Conservation (phyloP, 2,329 filamentous ascomycete genomes). For the Fusarium pseudonygamai region DNA sequence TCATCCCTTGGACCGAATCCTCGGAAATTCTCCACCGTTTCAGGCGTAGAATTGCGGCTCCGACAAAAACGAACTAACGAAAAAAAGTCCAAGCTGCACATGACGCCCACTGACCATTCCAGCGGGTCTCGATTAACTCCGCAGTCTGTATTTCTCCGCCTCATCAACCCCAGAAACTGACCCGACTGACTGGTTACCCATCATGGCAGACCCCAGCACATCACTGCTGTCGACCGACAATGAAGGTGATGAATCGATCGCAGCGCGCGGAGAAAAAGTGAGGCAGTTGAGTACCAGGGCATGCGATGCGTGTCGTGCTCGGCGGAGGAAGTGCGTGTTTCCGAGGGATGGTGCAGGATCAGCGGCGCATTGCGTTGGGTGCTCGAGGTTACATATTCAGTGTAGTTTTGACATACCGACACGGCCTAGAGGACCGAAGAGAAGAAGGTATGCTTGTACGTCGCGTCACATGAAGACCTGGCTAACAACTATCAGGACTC, state of each 20-base stretch:
- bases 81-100: background rate
- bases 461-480: too few relatives aligned
- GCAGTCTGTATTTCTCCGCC: conserved; percentile 1
- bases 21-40: background rate
- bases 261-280: background rate
- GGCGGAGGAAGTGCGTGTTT: conserved; percentile 3
- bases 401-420: conserved; percentile 2
- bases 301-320: conserved; percentile 6
- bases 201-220: background rate
- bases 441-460: background rate
- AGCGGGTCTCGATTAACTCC: background rate
- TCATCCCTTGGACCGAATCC: background rate
- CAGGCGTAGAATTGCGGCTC: background rate
- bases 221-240: background rate
- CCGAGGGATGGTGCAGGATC: background rate
- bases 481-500: background rate
- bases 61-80: background rate
- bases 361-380: background rate
- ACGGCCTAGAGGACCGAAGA: background rate
- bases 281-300: background rate
- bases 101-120: background rate
- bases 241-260: background rate
- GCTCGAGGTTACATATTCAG: background rate
- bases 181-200: background rate
- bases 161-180: background rate